Evolutionary conservation across 2,329 filamentous ascomycete genomes (phyloP), one percentile per base, ranked within the genome.

Genomic region (Aspergillus proliferans): DNA sequence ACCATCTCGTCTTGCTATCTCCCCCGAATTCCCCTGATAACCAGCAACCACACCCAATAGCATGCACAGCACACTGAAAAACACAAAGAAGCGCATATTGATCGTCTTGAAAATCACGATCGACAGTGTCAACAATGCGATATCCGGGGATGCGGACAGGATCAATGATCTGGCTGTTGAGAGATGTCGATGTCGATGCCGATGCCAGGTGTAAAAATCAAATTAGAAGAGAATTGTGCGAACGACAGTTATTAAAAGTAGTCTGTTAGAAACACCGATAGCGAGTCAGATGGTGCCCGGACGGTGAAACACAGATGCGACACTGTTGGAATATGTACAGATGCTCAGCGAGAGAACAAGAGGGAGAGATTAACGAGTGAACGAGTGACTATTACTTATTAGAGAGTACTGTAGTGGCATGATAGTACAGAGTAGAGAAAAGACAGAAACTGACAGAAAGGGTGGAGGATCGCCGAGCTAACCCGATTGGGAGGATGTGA

Each of bases 11-110:
- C 56, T 47, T 55, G 50, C 47, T 45, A 62, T 30, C 33, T 9
- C 58, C 61, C 24, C 53, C 45, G 8, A 44, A 43, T 7, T 47
- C 46, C 54, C 60, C 62, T 46, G 63, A 54, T 60, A 59, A 39
- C 62, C 59, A 14, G 66, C 47, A 9, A 62, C 60, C 7, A 61
- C 60, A 43, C 71, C 50, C 47, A 70, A 45, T 26, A 71, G 49
- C 34, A 64, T 59, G 50, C 63, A 66, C 34, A 72, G 48, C 41
- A 71, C 26, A 19, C 21, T 43, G 24, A 57, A 61, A 45, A 68
- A 49, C 33, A 67, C 52, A 34, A 61, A 49, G 39, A 57, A 60
- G 50, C 66, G 66, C 69, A 71, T 71, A 44, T 48, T 62, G 15
- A 19, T 40, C 38, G 38, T 40, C 18, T 12, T 3, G 18, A 10